Evolutionary conservation across 352 stramenopile genomes (phyloP).

Genomic region (Phytophthora syringae): DNA sequence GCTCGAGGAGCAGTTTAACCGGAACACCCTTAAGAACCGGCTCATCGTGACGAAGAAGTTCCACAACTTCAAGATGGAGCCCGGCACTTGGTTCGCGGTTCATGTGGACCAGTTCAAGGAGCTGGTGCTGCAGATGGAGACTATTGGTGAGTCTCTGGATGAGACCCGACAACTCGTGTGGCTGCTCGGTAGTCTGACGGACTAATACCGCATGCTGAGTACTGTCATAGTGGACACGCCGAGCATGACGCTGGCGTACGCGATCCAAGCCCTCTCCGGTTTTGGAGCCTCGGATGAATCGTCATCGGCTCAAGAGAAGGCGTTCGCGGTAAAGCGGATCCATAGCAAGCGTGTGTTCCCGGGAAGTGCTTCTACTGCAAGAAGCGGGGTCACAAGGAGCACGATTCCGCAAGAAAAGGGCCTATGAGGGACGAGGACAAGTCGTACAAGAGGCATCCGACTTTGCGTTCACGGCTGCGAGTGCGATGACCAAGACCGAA

Average conservation of each 20-base stretch:
- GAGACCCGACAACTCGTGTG: no score
- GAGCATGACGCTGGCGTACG: no score
- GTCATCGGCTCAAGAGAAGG: conserved; percentile 17
- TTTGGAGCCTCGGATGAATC: conserved; percentile 15
- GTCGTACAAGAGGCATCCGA: no score
- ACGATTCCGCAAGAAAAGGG: conserved; percentile 2
- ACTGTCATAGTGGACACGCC: conserved; percentile 15
- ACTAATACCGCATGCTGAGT: conserved; percentile 21
- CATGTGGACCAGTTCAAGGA: no score
- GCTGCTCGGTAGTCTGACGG: conserved; percentile 29
- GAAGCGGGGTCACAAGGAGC: conserved; percentile 14
- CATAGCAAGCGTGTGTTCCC: conserved; percentile 5
- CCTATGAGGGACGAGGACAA: no score
- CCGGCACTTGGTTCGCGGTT: neutral
- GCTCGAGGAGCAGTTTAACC: conserved; percentile 30
- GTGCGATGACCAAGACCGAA: no score
- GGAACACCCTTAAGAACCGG: conserved; percentile 30
- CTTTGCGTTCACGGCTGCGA: no score
- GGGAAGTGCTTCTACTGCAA: conserved; percentile 27
- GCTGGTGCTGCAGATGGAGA: no score
- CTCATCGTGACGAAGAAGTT: conserved; percentile 19
- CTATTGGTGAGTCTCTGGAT: no score
- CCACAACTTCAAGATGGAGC: conserved; percentile 40
- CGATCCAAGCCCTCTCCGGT: no score
- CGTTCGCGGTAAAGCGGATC: conserved; percentile 8